Percentiles rank a stretch among this genome's conserved stretches.
phyloP scores from a whole-genome alignment of 768 basidiomycete genomes.

The Tulasnella sp. region DNA sequence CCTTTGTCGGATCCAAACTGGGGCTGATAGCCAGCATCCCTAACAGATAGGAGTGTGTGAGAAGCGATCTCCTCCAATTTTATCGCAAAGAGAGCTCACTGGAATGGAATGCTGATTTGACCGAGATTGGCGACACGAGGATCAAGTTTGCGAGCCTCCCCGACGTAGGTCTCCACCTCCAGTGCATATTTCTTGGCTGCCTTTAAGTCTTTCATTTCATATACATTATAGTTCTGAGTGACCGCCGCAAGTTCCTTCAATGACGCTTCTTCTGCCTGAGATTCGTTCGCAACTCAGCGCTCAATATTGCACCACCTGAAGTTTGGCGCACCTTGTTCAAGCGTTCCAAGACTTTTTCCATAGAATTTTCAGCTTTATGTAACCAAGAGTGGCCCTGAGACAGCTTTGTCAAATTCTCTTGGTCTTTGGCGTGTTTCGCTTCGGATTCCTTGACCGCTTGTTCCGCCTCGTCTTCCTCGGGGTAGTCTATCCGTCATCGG shows the following conservation, averaged over 20 bases:
- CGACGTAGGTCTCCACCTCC: constrained; percentile 14
- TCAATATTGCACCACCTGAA: neutral
- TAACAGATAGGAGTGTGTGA: neutral
- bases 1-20: neutral
- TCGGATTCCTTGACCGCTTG: constrained; percentile 16
- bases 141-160: constrained; percentile 19
- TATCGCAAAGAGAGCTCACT: neutral
- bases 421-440: neutral
- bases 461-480: constrained; percentile 28
- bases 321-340: constrained; percentile 10
- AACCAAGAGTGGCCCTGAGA: constrained; percentile 22
- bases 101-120: constrained; percentile 17
- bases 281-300: neutral
- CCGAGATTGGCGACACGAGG: constrained; percentile 9
- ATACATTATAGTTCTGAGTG: constrained; percentile 9
- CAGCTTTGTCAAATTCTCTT: constrained; percentile 7
- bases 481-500: constrained; percentile 17
- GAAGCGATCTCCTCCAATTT: neutral
- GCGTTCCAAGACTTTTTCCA: constrained; percentile 5
- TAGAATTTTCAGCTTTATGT: constrained; percentile 16
- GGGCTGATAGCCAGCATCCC: constrained; percentile 5
- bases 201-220: constrained; percentile 17
- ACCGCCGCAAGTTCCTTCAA: constrained; percentile 10
- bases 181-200: constrained; percentile 19
- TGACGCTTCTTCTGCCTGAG: constrained; percentile 19